Percentiles rank a stretch among this genome's conserved stretches.
phyloP scores from a whole-genome alignment of 2,329 filamentous ascomycete genomes.

The Fusarium luffae region DNA sequence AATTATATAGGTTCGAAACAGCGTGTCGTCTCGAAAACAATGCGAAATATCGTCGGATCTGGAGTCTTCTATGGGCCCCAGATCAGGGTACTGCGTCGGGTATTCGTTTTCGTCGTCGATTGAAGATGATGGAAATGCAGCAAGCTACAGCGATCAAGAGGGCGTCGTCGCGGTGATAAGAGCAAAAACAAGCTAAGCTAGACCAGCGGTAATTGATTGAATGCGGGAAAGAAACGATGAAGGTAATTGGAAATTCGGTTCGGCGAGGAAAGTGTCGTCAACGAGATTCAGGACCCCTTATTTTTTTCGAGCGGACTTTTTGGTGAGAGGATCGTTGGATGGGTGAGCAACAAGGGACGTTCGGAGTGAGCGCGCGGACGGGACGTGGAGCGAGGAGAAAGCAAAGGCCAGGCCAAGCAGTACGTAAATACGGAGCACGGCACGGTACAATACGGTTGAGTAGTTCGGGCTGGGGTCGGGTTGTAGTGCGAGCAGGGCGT shows the following conservation, averaged over 20 bases:
- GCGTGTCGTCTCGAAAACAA: conserved; percentile 21
- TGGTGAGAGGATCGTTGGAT: conserved; percentile 35
- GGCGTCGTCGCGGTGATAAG: conserved; percentile 34
- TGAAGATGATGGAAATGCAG: conserved; percentile 16
- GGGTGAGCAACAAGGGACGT: conserved; percentile 41
- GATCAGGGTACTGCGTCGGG: conserved; percentile 31
- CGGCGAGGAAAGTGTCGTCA: conserved; percentile 24
- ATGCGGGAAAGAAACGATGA: not conserved
- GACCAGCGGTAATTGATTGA: conserved; percentile 12
- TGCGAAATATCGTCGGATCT: conserved; percentile 28
- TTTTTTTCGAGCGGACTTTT: conserved; percentile 39
- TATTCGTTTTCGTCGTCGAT: conserved; percentile 31
- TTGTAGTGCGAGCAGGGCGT: conserved; percentile 28
- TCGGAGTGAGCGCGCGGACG: conserved; percentile 35
- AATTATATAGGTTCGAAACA: conserved; percentile 25
- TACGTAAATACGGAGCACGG: conserved; percentile 40
- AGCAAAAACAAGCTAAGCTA: conserved; percentile 14
- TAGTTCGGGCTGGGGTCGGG: conserved; percentile 14
- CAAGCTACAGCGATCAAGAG: conserved; percentile 25
- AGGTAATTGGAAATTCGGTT: conserved; percentile 16
- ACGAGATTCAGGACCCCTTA: conserved; percentile 38
- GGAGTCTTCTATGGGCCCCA: conserved; percentile 37
- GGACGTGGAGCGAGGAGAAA: conserved; percentile 35
- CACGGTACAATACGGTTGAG: conserved; percentile 29
- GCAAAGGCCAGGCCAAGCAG: conserved; percentile 17